Evolutionary conservation across 768 basidiomycete species (phyloP), one percentile per base, ranked within the genome.

Genomic region (Mycena capillaripes): DNA sequence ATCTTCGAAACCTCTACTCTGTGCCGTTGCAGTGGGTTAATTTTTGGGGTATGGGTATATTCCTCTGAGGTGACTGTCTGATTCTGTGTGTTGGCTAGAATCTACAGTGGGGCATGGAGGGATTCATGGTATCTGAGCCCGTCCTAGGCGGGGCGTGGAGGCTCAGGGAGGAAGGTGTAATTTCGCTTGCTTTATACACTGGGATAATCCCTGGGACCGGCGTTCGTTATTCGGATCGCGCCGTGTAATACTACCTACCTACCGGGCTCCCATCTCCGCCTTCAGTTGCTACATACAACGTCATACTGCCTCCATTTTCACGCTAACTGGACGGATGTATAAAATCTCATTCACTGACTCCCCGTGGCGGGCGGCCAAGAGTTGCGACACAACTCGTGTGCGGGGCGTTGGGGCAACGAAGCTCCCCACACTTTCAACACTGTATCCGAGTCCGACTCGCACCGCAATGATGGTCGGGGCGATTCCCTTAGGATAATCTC

Each of bases 11-110:
- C 34, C 12, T 36, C 34, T 36, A 36, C 34, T 36, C 34, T 36
- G 34, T 36, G 34, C 34, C 34, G 34, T 36, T 36, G 34, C 34
- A 36, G 34, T 12, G 34, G 12, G 12, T 36, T 36, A 12, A 36
- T 36, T 36, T 36, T 36, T 36, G 34, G 34, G 34, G 34, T 36
- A 12, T 36, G 34, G 34, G 34, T 36, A 12, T 36, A 36, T 6
- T 36, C 34, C 34, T 36, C 34, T 36, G 34, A 36, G 34, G 34
- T 0, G 78, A 80, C 62, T 74, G 74, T 48, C 23, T 48, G n/a
- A 19, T 48, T 48, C 46, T 48, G 46, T 21, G 19, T 48, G 7
- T 23, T 16, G 17, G 19, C 19, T n/a, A n/a, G n/a, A n/a, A n/a
- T n/a, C n/a, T n/a, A n/a, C n/a, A n/a, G n/a, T n/a, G n/a, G n/a